Base-by-base conservation (phyloP, 345 rosid species). In the Fremontodendron californicum region DNA sequence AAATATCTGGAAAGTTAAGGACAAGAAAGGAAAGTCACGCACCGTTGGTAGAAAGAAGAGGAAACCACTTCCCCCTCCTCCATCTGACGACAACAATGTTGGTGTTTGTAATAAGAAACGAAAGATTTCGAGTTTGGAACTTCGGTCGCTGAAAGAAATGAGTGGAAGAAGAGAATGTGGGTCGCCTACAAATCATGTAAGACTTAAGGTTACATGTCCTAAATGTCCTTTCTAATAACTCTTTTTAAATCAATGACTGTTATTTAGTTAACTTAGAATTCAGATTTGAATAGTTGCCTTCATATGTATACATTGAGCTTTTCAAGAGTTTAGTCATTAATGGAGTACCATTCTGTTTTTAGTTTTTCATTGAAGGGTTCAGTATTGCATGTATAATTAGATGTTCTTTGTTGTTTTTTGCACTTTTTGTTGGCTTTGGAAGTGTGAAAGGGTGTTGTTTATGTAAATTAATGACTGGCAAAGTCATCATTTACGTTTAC, bases 1-100 rank as follows among this genome's bases (percentile, higher is more conserved):
- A 73, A 92, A 89, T 52, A 88, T 87, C 31, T 96, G 98, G 98
- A 96, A 92, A 85, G 93, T 90, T 42, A 86, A 89, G 79, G 97
- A 93, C 39, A 92, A 89, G 90, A 92, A 88, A 67, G 96, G 92
- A 3, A 92, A 88, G 75, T 85, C 93, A 2, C 83, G 86, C 48
- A 57, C 70, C 57, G 51, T 77, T 71, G 83, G 86, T 13, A 81
- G 87, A 33, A 89, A 84, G 90, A 92, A 84, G 90, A 93, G 92
- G 90, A 88, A 89, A 80, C 81, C 82, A 71, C 85, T 79, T 62
- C 3, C 27, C 0, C 9, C 71, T 9, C 60, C 74, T 18, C 60
- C 54, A 0, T 71, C 51, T 49, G 90, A 87, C 75, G 83, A 68
- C 40, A 78, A 65, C 19, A 51, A 51, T 71, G 75, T 5, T 54